phyloP scores from a whole-genome alignment of 768 basidiomycete species.

The Boletus rex-veris region DNA sequence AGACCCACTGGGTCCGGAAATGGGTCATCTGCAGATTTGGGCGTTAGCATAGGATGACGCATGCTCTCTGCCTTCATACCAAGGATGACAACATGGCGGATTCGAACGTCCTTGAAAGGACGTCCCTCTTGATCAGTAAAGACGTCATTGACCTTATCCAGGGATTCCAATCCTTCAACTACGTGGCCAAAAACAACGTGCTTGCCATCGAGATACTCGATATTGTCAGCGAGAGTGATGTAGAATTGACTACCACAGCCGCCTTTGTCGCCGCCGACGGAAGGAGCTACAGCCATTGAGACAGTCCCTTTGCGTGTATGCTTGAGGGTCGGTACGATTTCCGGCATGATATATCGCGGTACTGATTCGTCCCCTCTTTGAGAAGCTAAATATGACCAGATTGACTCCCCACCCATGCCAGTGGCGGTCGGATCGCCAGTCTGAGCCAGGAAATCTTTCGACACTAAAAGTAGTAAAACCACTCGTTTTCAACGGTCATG shows the following conservation, averaged over 20 bases:
- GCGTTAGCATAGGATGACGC: conserved; percentile 1
- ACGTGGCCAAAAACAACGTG: conserved; percentile 96
- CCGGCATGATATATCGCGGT: conserved; percentile 86
- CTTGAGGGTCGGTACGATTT: conserved; percentile 76
- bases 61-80: conserved; percentile 43
- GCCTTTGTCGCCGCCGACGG: conserved; percentile 58
- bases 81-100: conserved; percentile 93
- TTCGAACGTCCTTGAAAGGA: conserved; percentile 91
- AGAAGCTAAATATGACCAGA: conserved; percentile 73
- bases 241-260: conserved; percentile 97
- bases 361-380: conserved; percentile 31
- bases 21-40: conserved; percentile 71
- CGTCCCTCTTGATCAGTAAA: conserved; percentile 85
- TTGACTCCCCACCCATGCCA: conserved; percentile 88
- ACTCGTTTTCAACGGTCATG: neutral
- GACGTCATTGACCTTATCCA: conserved; percentile 91
- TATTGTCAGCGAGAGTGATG: conserved; percentile 83
- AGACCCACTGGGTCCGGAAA: conserved; percentile 85
- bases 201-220: conserved; percentile 93
- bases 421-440: conserved; percentile 95
- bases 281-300: conserved; percentile 96
- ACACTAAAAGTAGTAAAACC: conserved; percentile 70
- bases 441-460: conserved; percentile 96
- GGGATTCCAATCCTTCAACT: conserved; percentile 88
- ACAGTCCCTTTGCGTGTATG: conserved; percentile 84